These are phyloP conservation scores for Epichloe sp. DNA, from an alignment of 2,329 filamentous ascomycete species.

Conservation along the genomic window DNA sequence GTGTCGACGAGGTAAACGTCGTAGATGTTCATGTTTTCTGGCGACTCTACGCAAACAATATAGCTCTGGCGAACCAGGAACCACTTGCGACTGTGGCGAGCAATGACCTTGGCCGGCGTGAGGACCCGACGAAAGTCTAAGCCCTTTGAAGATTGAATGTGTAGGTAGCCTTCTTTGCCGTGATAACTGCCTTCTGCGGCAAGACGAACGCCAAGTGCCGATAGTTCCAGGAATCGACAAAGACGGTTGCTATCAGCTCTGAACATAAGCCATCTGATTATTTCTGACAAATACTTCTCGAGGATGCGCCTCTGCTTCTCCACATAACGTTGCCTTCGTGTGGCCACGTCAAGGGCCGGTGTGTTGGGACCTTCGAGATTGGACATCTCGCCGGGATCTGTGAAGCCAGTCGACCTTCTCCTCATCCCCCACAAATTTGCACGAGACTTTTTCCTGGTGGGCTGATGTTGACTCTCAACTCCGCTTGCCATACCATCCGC, in stretches of 20 bases:
- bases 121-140: conserved; percentile 73
- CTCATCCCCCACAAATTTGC: conserved; percentile 40
- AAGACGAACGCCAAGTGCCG: conserved; percentile 81
- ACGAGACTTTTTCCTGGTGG: conserved; percentile 35
- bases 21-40: conserved; percentile 96
- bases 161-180: conserved; percentile 88
- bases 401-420: conserved; percentile 37
- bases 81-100: conserved; percentile 85
- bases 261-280: conserved; percentile 96
- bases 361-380: conserved; percentile 25
- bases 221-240: conserved; percentile 91
- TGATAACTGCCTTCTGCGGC: conserved; percentile 95
- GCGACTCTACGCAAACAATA: conserved; percentile 94
- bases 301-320: conserved; percentile 75
- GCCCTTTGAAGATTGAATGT: conserved; percentile 84
- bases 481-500: conserved; percentile 34
- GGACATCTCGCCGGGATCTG: conserved; percentile 33
- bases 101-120: conserved; percentile 65
- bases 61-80: conserved; percentile 97
- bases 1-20: conserved; percentile 96
- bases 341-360: conserved; percentile 31
- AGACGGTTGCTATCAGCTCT: conserved; percentile 87
- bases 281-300: conserved; percentile 80
- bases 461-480: conserved; percentile 17
- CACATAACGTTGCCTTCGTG: conserved; percentile 46